A percentile compares a stretch with the other conserved stretches of the same genome.
These are phyloP conservation scores for Plasmodium berghei DNA, from an alignment of 169 alveolate species.

Conservation along the genomic window DNA sequence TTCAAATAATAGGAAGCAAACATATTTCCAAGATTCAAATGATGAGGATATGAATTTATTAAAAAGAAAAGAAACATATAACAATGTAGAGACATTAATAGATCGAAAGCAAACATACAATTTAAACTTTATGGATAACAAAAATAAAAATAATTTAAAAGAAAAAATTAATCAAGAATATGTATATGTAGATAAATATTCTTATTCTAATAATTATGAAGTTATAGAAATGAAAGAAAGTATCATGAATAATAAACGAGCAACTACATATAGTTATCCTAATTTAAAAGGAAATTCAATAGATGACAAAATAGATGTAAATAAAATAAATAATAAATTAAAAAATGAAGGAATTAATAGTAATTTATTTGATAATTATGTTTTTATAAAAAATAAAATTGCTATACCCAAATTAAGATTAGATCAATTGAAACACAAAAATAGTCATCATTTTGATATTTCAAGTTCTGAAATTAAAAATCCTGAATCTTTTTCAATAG, in stretches of 20 bases:
- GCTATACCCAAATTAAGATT: constrained; percentile 15
- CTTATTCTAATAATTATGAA: neutral
- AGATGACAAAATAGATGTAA: neutral
- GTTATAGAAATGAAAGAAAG: neutral
- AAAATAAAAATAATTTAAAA: too few species aligned
- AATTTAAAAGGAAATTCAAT: neutral
- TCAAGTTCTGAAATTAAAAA: constrained; percentile 5
- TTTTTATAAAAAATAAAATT: neutral
- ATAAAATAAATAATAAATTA: neutral
- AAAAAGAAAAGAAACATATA: too few species aligned
- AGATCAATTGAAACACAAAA: constrained; percentile 7
- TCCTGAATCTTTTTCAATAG: neutral
- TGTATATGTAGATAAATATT: too few species aligned
- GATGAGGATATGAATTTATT: too few species aligned
- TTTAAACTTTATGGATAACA: too few species aligned
- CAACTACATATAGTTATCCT: constrained; percentile 22
- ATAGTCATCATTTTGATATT: neutral
- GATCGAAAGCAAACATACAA: too few species aligned
- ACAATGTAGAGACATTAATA: too few species aligned
- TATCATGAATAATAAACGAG: constrained; percentile 3
- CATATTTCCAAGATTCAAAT: too few species aligned
- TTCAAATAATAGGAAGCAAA: too few species aligned
- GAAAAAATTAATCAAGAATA: too few species aligned
- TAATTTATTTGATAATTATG: neutral
- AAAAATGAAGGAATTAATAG: too few species aligned